Percentiles rank a stretch among this genome's conserved stretches.
These are phyloP conservation scores for Cornus suecica DNA, from an alignment of 148 eudicot species.

Conservation along the genomic window DNA sequence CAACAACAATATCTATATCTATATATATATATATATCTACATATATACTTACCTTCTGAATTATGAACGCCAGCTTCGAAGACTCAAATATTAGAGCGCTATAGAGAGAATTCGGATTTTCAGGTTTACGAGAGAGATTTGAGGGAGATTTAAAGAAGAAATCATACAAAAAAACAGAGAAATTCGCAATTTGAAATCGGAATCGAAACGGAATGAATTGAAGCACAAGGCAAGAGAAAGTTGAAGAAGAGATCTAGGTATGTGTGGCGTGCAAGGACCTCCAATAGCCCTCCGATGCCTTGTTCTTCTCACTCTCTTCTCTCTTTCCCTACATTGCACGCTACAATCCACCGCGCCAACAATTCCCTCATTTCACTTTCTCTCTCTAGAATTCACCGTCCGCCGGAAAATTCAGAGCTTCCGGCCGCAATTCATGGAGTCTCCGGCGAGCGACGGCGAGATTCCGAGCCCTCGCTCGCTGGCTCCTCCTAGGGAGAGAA, in stretches of 20 bases:
- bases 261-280: conserved; percentile 79
- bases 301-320: conserved; percentile 7
- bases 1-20: too few relatives aligned
- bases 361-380: background rate
- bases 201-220: conserved; percentile 52
- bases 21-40: too few relatives aligned
- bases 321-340: conserved; percentile 66
- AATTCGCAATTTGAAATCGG: conserved; percentile 6
- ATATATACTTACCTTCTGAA: conserved; percentile 23
- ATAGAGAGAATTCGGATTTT: background rate
- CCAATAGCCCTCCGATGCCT: conserved; percentile 42
- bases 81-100: background rate
- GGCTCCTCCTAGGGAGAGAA: conserved; percentile 6
- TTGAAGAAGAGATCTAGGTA: conserved; percentile 47
- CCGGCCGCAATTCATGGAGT: conserved; percentile 23
- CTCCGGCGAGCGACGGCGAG: conserved; percentile 19
- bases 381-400: background rate
- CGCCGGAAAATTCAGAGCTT: conserved; percentile 1
- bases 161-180: conserved; percentile 17
- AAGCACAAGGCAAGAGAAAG: conserved; percentile 62
- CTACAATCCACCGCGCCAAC: too few relatives aligned
- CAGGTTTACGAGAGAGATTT: background rate
- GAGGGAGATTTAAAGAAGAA: background rate
- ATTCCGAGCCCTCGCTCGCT: conserved; percentile 18
- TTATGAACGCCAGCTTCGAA: conserved; percentile 1